Base-by-base conservation (phyloP, 768 basidiomycete species). In the Amanita muscaria region DNA sequence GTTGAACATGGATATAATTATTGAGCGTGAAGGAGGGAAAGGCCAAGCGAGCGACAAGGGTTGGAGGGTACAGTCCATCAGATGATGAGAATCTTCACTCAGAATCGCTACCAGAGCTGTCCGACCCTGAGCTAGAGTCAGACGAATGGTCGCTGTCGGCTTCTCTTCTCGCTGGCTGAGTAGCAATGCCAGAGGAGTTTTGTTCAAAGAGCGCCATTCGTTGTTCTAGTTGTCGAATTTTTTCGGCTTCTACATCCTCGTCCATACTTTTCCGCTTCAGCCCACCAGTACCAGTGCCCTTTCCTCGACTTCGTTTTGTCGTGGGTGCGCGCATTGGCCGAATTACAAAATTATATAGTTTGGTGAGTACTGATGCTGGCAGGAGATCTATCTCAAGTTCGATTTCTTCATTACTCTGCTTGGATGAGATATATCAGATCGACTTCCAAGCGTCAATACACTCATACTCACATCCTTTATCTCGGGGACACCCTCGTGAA, bases 381-480 rank as follows among this genome's bases (percentile, higher is more conserved):
- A 99, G 70, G 31, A 80, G 69, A 58, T 98, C 96, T 57, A 99
- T 98, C 64, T 99, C 96, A 33, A 99, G 78, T 63, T 99, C 96
- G 57, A 99, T 97, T 68, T 99, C 96, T 64, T 97, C 91, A 36
- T 85, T 87, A 63, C 88, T 91, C 88, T 91, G 68, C 50, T 46
- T 46, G 36, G 37, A 48, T 37, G 36, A 22, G 39, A 33, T 19
- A 29, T 51, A 32, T n/a, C 52, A 34, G 52, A 18, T 48, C 54
- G 49, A 33, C 15, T 49, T 24, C 44, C 29, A 27, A 34, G 22
- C 25, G 16, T 15, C 46, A 36, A 38, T 22, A 10, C 4, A 12
- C 23, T 8, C 16, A 18, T 29, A 64, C 91, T 67, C 62, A 96
- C 93, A 57, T 91, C 88, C 59, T 90, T 79, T 46, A 97, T 86